Percentiles rank a stretch among this genome's conserved stretches.
phyloP scores from a whole-genome alignment of 345 rosid species.

The Atalantia buxifolia region DNA sequence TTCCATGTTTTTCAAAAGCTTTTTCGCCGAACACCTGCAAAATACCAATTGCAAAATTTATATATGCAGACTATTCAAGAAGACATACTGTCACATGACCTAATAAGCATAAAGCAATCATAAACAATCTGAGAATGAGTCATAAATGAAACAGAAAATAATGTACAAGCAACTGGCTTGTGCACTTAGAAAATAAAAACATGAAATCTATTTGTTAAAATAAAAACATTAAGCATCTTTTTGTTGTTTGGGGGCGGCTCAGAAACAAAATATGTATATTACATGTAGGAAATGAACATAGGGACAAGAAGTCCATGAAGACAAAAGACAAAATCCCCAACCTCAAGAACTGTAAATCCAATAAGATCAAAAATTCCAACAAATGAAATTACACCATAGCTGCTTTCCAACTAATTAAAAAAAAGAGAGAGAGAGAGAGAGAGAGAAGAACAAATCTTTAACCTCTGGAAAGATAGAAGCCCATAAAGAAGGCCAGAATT shows the following conservation, averaged over 20 bases:
- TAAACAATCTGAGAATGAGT: not conserved
- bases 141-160: not conserved
- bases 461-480: too few relatives aligned
- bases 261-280: too few relatives aligned
- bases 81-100: not conserved
- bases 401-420: not conserved
- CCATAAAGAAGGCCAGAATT: too few relatives aligned
- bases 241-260: too few relatives aligned
- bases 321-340: too few relatives aligned
- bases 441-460: too few relatives aligned
- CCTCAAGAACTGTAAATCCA: too few relatives aligned
- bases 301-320: too few relatives aligned
- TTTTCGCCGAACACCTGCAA: conserved; percentile 93
- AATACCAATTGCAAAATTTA: not conserved
- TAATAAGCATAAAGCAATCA: not conserved
- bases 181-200: not conserved
- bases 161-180: not conserved
- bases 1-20: conserved; percentile 79
- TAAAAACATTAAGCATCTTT: not conserved
- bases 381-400: too few relatives aligned
- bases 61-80: not conserved
- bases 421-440: not conserved
- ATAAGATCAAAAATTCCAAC: too few relatives aligned
- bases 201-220: not conserved
- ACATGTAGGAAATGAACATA: too few relatives aligned